Percentiles rank a stretch among this genome's conserved stretches.
Evolutionary conservation across 768 basidiomycete genomes (phyloP).

Genomic region (Chalciporus pseudorubinellus): DNA sequence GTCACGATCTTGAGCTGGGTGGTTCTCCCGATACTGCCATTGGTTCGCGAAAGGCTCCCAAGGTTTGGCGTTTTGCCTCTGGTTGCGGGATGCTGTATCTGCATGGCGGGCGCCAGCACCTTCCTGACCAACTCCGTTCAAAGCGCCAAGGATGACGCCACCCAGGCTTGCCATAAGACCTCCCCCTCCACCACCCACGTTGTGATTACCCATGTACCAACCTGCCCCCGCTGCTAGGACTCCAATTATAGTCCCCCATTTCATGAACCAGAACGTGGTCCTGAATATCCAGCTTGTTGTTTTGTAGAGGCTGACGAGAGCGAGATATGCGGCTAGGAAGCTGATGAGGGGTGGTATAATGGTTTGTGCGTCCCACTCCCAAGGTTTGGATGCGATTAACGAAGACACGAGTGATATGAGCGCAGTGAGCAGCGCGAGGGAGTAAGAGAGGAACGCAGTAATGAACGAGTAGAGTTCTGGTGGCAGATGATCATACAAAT

Average conservation of each 20-base stretch:
- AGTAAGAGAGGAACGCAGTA: constrained; percentile 50
- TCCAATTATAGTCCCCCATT: constrained; percentile 69
- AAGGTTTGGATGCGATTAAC: constrained; percentile 49
- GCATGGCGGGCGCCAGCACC: constrained; percentile 26
- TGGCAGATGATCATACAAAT: constrained; percentile 54
- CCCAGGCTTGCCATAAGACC: constrained; percentile 41
- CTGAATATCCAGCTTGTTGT: constrained; percentile 75
- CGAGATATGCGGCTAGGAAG: constrained; percentile 70
- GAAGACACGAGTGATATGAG: constrained; percentile 47
- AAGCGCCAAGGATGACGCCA: constrained; percentile 39
- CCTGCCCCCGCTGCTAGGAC: constrained; percentile 51
- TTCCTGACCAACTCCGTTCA: constrained; percentile 39
- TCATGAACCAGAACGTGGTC: constrained; percentile 64
- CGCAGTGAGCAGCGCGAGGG: constrained; percentile 49
- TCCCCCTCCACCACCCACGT: constrained; percentile 30
- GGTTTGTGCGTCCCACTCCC: constrained; percentile 64
- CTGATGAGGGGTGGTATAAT: constrained; percentile 74
- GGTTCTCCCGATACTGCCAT: constrained; percentile 48
- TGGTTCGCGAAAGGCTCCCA: constrained; percentile 68
- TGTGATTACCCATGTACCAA: constrained; percentile 49
- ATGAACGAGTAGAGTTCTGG: constrained; percentile 52
- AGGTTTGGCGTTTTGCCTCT: constrained; percentile 40
- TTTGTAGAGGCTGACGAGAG: constrained; percentile 73
- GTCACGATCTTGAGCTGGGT: constrained; percentile 22
- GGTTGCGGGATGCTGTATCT: constrained; percentile 13